These are phyloP conservation scores for Penicillium sp. DNA, from an alignment of 2,329 filamentous ascomycete genomes.

Conservation along the genomic window DNA sequence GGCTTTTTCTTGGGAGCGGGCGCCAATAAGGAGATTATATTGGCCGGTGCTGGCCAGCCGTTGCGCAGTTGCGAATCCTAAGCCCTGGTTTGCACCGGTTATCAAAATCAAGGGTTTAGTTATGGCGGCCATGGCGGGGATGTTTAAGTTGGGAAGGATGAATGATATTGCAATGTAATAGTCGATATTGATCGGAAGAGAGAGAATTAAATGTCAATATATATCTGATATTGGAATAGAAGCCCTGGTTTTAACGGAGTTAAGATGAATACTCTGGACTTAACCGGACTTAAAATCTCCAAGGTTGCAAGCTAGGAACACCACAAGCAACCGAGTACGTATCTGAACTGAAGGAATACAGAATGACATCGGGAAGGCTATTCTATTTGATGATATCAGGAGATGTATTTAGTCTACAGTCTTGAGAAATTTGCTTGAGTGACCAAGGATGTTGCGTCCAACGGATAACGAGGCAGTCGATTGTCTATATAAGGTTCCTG, in stretches of 20 bases:
- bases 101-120: not conserved
- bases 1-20: not conserved
- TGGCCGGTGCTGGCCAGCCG: not conserved
- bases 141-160: not conserved
- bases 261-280: not conserved
- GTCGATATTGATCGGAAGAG: not conserved
- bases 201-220: not conserved
- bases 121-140: not conserved
- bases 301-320: not conserved
- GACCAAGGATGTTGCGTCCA: not conserved
- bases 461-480: not conserved
- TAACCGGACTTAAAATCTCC: not conserved
- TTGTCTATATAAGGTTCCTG: not conserved
- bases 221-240: too few relatives aligned
- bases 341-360: not conserved
- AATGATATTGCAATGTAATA: not conserved
- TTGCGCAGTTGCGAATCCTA: not conserved
- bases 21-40: not conserved
- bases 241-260: not conserved
- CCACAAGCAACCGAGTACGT: not conserved
- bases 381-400: too few relatives aligned
- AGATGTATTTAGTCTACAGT: not conserved
- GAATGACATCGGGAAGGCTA: too few relatives aligned
- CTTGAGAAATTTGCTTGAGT: not conserved
- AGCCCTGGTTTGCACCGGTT: conserved; percentile 1